Percentiles rank a stretch among this genome's conserved stretches.
Evolutionary conservation across 2,329 filamentous ascomycete genomes (phyloP).

Genomic region (Alternaria sp.): DNA sequence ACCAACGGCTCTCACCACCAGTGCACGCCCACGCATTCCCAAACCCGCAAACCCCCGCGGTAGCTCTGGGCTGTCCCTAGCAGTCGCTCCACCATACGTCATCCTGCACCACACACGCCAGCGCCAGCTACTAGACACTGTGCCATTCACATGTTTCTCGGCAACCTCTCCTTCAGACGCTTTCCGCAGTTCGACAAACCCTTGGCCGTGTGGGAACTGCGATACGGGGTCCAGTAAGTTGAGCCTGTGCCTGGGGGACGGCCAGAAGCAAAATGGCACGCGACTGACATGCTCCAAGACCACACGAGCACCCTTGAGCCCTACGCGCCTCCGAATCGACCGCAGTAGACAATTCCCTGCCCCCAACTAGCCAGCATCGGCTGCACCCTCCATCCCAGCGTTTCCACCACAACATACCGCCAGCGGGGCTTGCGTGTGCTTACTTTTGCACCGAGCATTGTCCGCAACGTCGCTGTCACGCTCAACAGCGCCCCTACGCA

Average conservation of each 20-base stretch:
- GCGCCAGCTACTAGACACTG: slow-evolving; percentile 20
- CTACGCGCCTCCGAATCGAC: slow-evolving; percentile 9
- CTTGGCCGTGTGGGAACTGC: slow-evolving; percentile 32
- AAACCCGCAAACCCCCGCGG: slow-evolving; percentile 10
- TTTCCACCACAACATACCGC: neutral
- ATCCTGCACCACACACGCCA: slow-evolving; percentile 28
- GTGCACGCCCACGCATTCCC: neutral
- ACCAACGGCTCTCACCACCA: neutral
- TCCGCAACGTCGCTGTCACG: neutral
- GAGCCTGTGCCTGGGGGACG: neutral
- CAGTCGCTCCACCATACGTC: slow-evolving; percentile 30
- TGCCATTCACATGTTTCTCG: slow-evolving; percentile 37
- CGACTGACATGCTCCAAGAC: slow-evolving; percentile 23
- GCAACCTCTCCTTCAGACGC: slow-evolving; percentile 28
- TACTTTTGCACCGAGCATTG: slow-evolving; percentile 1
- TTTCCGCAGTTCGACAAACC: slow-evolving; percentile 37
- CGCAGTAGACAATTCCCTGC: neutral
- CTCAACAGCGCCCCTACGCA: slow-evolving; percentile 7
- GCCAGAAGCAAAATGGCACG: slow-evolving; percentile 7
- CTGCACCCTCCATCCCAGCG: neutral
- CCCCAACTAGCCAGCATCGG: neutral
- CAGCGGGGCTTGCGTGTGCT: slow-evolving; percentile 8
- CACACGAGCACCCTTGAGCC: slow-evolving; percentile 13
- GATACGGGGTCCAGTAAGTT: slow-evolving; percentile 25
- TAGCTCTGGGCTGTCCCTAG: slow-evolving; percentile 11